A percentile compares a stretch with the other conserved stretches of the same genome.
Evolutionary conservation across 1,284 basidiomycete species (phyloP).

Genomic region (Gastroboletus turbinatus): DNA sequence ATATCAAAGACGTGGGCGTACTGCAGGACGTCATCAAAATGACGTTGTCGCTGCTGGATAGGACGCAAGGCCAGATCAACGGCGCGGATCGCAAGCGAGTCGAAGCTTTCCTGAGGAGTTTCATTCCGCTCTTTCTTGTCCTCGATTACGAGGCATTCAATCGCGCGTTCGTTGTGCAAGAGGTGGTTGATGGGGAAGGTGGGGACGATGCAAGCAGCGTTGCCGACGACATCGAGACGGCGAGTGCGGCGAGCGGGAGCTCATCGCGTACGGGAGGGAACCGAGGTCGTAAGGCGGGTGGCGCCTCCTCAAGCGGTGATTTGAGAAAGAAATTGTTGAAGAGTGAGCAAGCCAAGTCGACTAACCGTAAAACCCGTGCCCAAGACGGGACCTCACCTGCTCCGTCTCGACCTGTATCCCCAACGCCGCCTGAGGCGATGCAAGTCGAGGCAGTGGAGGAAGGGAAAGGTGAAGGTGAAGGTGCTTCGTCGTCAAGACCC

Average conservation of each 20-base stretch:
- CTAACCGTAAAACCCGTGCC: slow-evolving; percentile 55
- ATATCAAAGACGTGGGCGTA: slow-evolving; percentile 74
- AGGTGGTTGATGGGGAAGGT: slow-evolving; percentile 48
- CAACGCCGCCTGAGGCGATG: slow-evolving; percentile 48
- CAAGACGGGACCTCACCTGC: slow-evolving; percentile 40
- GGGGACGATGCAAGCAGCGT: slow-evolving; percentile 50
- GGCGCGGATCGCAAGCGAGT: slow-evolving; percentile 77
- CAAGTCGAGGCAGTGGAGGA: slow-evolving; percentile 32
- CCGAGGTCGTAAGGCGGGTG: slow-evolving; percentile 41
- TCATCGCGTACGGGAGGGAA: slow-evolving; percentile 39
- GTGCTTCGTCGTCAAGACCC: slow-evolving; percentile 17
- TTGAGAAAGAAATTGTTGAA: slow-evolving; percentile 73
- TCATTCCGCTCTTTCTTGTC: slow-evolving; percentile 74
- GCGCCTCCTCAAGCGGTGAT: slow-evolving; percentile 52
- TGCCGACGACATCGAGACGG: slow-evolving; percentile 51
- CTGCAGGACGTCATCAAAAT: slow-evolving; percentile 89
- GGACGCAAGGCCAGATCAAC: slow-evolving; percentile 75
- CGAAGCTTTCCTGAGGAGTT: slow-evolving; percentile 81
- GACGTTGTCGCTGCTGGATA: slow-evolving; percentile 88
- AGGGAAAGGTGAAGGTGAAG: slow-evolving; percentile 15
- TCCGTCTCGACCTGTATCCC: slow-evolving; percentile 46
- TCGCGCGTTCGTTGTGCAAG: slow-evolving; percentile 56
- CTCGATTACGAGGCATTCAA: slow-evolving; percentile 73
- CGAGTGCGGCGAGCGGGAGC: slow-evolving; percentile 36
- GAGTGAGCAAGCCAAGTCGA: slow-evolving; percentile 75